Evolutionary conservation across 305 asterid species (phyloP).

Genomic region (Stenogyne calaminthoides): DNA sequence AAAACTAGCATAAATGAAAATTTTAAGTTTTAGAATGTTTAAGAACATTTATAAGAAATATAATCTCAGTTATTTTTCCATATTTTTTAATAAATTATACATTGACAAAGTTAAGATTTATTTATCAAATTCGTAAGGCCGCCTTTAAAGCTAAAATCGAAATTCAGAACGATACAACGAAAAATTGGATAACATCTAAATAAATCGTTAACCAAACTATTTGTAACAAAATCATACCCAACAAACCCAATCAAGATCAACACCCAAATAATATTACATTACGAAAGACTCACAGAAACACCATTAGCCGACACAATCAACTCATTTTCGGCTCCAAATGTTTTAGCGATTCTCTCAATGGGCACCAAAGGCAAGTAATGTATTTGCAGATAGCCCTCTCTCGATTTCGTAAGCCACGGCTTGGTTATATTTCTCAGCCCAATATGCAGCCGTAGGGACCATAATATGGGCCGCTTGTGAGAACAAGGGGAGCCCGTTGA

Average conservation of each 20-base stretch:
- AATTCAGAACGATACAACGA: slow-evolving; percentile 5
- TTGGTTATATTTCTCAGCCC: slow-evolving; percentile 78
- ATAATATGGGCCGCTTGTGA: slow-evolving; percentile 64
- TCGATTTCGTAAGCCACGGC: slow-evolving; percentile 41
- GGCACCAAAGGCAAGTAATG: slow-evolving; percentile 74
- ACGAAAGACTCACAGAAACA: slow-evolving; percentile 33
- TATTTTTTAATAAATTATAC: too few species aligned
- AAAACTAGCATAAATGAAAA: too few species aligned
- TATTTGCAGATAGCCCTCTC: slow-evolving; percentile 54
- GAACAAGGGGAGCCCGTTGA: slow-evolving; percentile 64
- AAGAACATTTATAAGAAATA: too few species aligned
- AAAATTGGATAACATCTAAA: slow-evolving; percentile 13
- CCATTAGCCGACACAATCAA: slow-evolving; percentile 38
- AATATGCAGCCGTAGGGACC: slow-evolving; percentile 73
- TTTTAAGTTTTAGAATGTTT: too few species aligned
- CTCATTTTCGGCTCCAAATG: slow-evolving; percentile 45
- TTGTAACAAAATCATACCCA: neutral
- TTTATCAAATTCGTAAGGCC: too few species aligned
- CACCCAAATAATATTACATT: neutral
- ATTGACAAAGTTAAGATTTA: too few species aligned
- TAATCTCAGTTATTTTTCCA: too few species aligned
- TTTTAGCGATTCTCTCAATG: slow-evolving; percentile 61
- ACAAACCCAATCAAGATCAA: neutral
- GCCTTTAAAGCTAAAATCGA: neutral
- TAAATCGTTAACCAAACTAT: neutral